phyloP scores from a whole-genome alignment of 2,329 filamentous ascomycete species.

The Cercospora zeina region DNA sequence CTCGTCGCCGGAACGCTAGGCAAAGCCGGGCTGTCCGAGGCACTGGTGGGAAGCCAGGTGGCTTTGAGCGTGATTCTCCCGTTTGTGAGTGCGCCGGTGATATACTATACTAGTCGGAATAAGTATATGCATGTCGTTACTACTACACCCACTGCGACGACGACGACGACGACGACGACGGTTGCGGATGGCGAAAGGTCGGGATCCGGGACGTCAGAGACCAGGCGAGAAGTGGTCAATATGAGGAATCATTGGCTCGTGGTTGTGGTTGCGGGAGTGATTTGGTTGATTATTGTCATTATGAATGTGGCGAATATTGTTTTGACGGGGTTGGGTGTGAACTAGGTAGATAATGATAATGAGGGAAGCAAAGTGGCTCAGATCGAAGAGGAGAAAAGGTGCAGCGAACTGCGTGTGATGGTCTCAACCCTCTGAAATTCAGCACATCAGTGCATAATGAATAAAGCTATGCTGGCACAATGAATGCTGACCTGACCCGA shows the following conservation, averaged over 20 bases:
- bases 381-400: too few species aligned
- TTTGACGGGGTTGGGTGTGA: conserved; percentile 57
- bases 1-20: conserved; percentile 81
- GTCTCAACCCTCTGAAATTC: background rate
- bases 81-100: conserved; percentile 77
- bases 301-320: conserved; percentile 80
- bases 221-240: conserved; percentile 40
- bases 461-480: background rate
- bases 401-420: background rate
- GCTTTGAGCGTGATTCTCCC: conserved; percentile 75
- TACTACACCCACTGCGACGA: background rate
- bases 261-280: conserved; percentile 57
- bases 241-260: conserved; percentile 75
- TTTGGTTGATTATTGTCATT: conserved; percentile 73
- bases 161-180: background rate
- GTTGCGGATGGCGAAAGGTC: background rate
- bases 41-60: conserved; percentile 75
- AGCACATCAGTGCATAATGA: conserved; percentile 1
- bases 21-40: conserved; percentile 65
- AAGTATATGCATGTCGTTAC: conserved; percentile 72
- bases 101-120: conserved; percentile 79
- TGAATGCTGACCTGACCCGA: background rate
- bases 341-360: conserved; percentile 16
- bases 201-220: background rate
- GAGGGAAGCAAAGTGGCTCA: background rate